These are phyloP conservation scores for Diaporthe vaccinii DNA, from an alignment of 2,329 filamentous ascomycete genomes.

Conservation along the genomic window DNA sequence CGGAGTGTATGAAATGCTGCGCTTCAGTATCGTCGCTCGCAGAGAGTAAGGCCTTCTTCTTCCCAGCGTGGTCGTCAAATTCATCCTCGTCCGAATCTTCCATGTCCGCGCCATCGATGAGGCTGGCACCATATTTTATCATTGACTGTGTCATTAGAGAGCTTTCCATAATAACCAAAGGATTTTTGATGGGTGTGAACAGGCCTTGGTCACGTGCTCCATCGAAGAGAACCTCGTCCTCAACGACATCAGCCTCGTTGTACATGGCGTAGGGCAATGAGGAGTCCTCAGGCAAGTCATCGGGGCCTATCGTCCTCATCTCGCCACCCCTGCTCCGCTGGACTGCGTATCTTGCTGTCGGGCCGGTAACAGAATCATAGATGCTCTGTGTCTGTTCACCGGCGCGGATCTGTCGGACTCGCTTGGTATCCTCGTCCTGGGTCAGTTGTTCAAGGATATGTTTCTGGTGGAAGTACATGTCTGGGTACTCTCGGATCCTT, in stretches of 20 bases:
- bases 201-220: constrained; percentile 43
- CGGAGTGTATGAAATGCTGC: constrained; percentile 17
- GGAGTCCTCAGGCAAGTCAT: background rate
- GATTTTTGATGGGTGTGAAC: constrained; percentile 48
- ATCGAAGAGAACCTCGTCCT: constrained; percentile 46
- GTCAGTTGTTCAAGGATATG: constrained; percentile 45
- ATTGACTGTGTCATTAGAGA: constrained; percentile 16
- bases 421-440: constrained; percentile 45
- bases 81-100: constrained; percentile 3
- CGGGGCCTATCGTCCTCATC: background rate
- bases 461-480: constrained; percentile 47
- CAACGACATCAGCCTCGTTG: constrained; percentile 47
- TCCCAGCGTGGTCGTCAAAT: background rate
- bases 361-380: constrained; percentile 45
- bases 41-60: background rate
- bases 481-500: constrained; percentile 44
- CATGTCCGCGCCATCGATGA: background rate
- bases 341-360: constrained; percentile 20
- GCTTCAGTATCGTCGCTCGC: constrained; percentile 34
- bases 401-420: constrained; percentile 46
- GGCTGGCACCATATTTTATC: constrained; percentile 10
- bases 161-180: constrained; percentile 45
- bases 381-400: constrained; percentile 45
- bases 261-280: constrained; percentile 42
- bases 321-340: background rate